Evolutionary conservation across 2,329 filamentous ascomycete genomes (phyloP).

Genomic region (Aspergillus bombycis): DNA sequence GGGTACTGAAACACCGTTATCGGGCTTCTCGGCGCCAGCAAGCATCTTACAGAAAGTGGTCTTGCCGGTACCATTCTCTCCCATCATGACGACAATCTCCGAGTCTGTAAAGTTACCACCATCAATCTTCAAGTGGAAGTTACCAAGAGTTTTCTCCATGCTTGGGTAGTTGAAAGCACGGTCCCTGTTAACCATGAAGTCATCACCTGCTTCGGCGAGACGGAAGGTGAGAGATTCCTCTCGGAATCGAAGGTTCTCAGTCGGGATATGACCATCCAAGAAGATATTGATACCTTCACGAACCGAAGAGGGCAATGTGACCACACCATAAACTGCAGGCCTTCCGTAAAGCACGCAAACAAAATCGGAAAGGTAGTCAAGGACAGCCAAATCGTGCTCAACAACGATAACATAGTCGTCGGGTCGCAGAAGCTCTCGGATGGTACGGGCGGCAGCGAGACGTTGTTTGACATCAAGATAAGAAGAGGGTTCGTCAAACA

Average conservation of each 20-base stretch:
- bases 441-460: constrained; percentile 87
- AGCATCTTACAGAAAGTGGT: constrained; percentile 98
- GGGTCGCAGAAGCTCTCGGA: constrained; percentile 83
- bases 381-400: constrained; percentile 97
- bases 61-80: constrained; percentile 98
- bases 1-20: constrained; percentile 75
- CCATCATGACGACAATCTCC: constrained; percentile 99
- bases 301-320: constrained; percentile 92
- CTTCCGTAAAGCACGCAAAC: constrained; percentile 96
- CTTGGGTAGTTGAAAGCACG: constrained; percentile 84
- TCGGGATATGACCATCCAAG: constrained; percentile 96
- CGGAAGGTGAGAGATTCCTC: constrained; percentile 97
- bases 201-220: constrained; percentile 84
- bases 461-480: constrained; percentile 99
- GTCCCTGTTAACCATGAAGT: constrained; percentile 80
- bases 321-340: constrained; percentile 95
- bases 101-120: constrained; percentile 91
- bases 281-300: constrained; percentile 99
- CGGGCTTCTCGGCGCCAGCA: constrained; percentile 90
- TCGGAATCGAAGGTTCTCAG: constrained; percentile 97
- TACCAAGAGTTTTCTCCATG: constrained; percentile 91
- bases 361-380: constrained; percentile 98
- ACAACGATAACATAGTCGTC: constrained; percentile 98
- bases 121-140: constrained; percentile 83
- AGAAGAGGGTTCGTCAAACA: constrained; percentile 99